Conservation (phyloP, 345 rosid genomes). For the Rhizophora mangle region DNA sequence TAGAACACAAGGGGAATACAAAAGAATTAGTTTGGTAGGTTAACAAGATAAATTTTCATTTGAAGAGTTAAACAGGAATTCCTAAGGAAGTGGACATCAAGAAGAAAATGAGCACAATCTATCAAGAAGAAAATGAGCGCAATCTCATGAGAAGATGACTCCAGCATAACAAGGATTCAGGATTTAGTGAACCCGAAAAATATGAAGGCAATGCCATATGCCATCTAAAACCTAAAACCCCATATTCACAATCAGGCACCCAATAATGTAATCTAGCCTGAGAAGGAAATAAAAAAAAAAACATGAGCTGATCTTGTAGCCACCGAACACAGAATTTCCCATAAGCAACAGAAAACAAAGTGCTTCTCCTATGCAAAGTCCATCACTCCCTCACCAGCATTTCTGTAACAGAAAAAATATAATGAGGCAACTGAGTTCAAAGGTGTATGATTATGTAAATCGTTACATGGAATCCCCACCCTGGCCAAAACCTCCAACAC, state of each 20-base stretch:
- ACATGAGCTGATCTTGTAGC: constrained; percentile 30
- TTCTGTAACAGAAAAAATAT: constrained; percentile 67
- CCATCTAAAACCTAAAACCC: constrained; percentile 21
- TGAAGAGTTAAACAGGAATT: too few species aligned
- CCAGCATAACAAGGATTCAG: constrained; percentile 5
- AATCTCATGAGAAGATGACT: background rate
- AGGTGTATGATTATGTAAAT: constrained; percentile 38
- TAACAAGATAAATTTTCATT: background rate
- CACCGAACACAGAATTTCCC: constrained; percentile 36
- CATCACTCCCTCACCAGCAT: constrained; percentile 52
- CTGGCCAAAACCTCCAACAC: constrained; percentile 48
- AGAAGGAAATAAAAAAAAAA: constrained; percentile 13
- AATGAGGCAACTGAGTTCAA: constrained; percentile 39
- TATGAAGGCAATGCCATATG: constrained; percentile 9
- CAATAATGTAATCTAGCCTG: constrained; percentile 28
- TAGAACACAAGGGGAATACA: too few species aligned
- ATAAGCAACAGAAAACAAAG: constrained; percentile 50
- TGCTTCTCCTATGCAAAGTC: constrained; percentile 53
- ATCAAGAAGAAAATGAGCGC: too few species aligned
- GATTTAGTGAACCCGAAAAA: background rate
- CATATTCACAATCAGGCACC: constrained; percentile 14
- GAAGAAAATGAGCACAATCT: background rate
- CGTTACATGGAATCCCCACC: constrained; percentile 38
- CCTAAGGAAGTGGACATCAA: too few species aligned
- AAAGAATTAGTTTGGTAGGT: too few species aligned